These are phyloP conservation scores for Rhynchospora pubera DNA, from an alignment of 176 grass and related monocot genomes.

Conservation along the genomic window DNA sequence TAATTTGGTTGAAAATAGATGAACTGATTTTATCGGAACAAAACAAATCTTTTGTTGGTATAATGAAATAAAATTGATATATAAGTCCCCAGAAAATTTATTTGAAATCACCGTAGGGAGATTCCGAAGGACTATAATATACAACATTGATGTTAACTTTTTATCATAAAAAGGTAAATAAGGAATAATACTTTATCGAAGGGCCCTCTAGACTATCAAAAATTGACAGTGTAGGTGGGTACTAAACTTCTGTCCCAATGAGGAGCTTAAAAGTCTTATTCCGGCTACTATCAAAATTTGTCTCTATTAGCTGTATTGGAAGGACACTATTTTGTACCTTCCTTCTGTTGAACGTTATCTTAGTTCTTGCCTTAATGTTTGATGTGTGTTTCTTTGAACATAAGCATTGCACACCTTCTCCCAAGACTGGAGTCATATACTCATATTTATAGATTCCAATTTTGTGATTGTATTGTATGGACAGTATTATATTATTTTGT, in stretches of 20 bases:
- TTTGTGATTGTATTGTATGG: background rate
- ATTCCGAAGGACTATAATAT: no score
- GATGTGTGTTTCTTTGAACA: background rate
- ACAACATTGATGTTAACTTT: background rate
- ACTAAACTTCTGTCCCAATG: background rate
- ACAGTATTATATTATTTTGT: background rate
- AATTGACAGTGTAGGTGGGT: background rate
- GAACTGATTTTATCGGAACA: no score
- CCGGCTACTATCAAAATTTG: slow-evolving; percentile 1
- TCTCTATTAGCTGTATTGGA: slow-evolving; percentile 6
- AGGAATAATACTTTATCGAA: background rate
- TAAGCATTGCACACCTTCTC: background rate
- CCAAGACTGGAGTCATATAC: background rate
- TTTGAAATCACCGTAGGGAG: no score
- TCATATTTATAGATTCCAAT: background rate
- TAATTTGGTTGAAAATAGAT: no score
- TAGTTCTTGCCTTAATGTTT: background rate
- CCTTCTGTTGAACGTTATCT: slow-evolving; percentile 2
- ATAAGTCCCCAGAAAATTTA: no score
- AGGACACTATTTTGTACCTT: slow-evolving; percentile 4
- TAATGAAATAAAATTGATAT: no score
- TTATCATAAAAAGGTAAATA: background rate
- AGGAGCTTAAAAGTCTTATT: background rate
- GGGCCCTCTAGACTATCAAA: background rate
- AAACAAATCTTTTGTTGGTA: no score